Evolutionary conservation across 192 early-diverging fungal genomes (phyloP).

Genomic region (Linnemannia elongata): DNA sequence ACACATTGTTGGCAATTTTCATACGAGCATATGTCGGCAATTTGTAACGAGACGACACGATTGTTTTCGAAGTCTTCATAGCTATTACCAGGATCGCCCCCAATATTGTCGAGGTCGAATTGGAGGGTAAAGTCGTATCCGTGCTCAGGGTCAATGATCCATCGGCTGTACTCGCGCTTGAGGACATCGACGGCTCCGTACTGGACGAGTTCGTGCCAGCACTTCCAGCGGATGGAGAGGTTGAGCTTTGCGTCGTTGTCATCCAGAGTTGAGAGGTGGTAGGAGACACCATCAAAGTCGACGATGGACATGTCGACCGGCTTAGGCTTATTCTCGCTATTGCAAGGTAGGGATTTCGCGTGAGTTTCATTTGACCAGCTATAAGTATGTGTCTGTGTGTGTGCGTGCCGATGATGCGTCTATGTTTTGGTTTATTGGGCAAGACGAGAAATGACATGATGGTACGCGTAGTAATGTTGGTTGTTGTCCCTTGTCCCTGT

Average conservation of each 20-base stretch:
- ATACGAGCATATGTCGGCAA: background rate
- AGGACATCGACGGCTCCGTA: conserved; percentile 92
- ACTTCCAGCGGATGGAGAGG: conserved; percentile 89
- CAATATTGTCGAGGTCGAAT: conserved; percentile 85
- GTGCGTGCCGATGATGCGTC: too few relatives aligned
- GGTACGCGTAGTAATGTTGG: too few relatives aligned
- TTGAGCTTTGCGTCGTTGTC: conserved; percentile 65
- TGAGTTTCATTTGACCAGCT: too few relatives aligned
- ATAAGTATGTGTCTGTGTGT: background rate
- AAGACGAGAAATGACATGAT: too few relatives aligned
- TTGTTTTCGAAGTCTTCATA: background rate
- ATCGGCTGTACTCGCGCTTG: conserved; percentile 85
- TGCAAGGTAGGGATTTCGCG: too few relatives aligned
- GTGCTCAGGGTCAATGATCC: conserved; percentile 69
- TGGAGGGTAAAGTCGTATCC: conserved; percentile 87
- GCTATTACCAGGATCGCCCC: conserved; percentile 76
- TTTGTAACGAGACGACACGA: background rate
- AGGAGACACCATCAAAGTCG: conserved; percentile 98
- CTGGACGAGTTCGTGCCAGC: conserved; percentile 81
- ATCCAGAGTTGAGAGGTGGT: conserved; percentile 80
- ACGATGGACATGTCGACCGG: conserved; percentile 84
- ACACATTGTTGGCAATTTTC: too few relatives aligned
- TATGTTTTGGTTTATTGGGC: too few relatives aligned
- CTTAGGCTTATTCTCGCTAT: conserved; percentile 72
- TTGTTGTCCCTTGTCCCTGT: too few relatives aligned